phyloP scores from a whole-genome alignment of 345 rosid genomes.

The Hirschfeldia incana region DNA sequence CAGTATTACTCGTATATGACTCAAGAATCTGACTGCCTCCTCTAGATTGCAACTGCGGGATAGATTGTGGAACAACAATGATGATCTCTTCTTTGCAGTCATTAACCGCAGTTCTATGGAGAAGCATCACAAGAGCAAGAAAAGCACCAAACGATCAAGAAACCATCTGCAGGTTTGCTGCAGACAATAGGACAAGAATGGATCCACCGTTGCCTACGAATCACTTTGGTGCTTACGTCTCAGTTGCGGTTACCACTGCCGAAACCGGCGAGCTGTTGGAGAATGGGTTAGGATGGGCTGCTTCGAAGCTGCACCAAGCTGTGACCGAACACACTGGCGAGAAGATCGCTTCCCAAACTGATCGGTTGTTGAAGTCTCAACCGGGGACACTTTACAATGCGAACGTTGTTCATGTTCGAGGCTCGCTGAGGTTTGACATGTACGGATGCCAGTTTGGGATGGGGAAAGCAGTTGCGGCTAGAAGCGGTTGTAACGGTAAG shows the following conservation, averaged over 20 bases:
- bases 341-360: slow-evolving; percentile 30
- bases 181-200: slow-evolving; percentile 53
- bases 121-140: slow-evolving; percentile 56
- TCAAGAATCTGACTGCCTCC: slow-evolving; percentile 49
- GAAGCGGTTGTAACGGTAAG: slow-evolving; percentile 69
- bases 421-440: slow-evolving; percentile 78
- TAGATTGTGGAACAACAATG: slow-evolving; percentile 38
- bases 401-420: slow-evolving; percentile 57
- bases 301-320: slow-evolving; percentile 55
- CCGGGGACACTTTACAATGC: slow-evolving; percentile 24
- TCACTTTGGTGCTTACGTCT: slow-evolving; percentile 59
- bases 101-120: slow-evolving; percentile 56
- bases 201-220: slow-evolving; percentile 47
- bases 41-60: slow-evolving; percentile 40
- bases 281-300: slow-evolving; percentile 61
- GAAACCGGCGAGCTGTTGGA: slow-evolving; percentile 46
- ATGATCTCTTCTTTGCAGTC: slow-evolving; percentile 73
- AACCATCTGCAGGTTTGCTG: slow-evolving; percentile 52
- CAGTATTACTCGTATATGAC: slow-evolving; percentile 48
- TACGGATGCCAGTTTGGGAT: slow-evolving; percentile 73
- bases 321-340: slow-evolving; percentile 46
- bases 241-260: slow-evolving; percentile 28
- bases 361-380: slow-evolving; percentile 42
- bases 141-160: slow-evolving; percentile 35
- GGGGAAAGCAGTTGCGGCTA: slow-evolving; percentile 66